Conservation (phyloP, 2,329 filamentous ascomycete genomes). For the Drechslerella coelobrocha region DNA sequence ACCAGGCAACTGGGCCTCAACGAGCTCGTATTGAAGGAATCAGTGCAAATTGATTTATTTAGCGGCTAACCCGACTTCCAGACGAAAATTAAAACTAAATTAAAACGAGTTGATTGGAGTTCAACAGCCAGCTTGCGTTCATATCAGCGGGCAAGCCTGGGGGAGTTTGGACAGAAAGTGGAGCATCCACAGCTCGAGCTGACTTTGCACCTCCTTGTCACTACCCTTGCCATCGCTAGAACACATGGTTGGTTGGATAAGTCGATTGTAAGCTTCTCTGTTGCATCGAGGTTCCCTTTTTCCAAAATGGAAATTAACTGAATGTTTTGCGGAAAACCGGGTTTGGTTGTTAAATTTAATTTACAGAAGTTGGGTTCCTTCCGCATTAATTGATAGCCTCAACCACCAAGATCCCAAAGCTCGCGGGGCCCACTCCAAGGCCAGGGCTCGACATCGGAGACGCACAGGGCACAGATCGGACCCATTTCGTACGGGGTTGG, state of each 20-base stretch:
- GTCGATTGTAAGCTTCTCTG: background rate
- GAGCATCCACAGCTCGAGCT: constrained; percentile 1
- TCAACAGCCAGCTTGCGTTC: background rate
- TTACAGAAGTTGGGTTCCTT: no score
- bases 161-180: background rate
- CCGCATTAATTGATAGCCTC: background rate
- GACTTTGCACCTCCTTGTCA: constrained; percentile 6
- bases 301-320: constrained; percentile 1
- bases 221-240: background rate
- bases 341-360: background rate
- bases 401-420: constrained; percentile 12
- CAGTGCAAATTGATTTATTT: constrained; percentile 6
- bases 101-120: background rate
- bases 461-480: constrained; percentile 15
- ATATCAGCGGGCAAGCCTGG: background rate
- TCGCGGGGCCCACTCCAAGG: constrained; percentile 5
- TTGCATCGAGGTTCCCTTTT: constrained; percentile 17
- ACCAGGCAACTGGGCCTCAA: background rate
- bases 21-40: constrained; percentile 22
- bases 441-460: constrained; percentile 28
- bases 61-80: constrained; percentile 30
- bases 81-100: background rate
- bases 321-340: background rate
- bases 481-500: constrained; percentile 8
- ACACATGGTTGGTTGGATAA: background rate